Percentiles rank a stretch among this genome's conserved stretches.
Conservation (phyloP, 2,329 filamentous ascomycete species). For the Ophiostoma sp. region DNA sequence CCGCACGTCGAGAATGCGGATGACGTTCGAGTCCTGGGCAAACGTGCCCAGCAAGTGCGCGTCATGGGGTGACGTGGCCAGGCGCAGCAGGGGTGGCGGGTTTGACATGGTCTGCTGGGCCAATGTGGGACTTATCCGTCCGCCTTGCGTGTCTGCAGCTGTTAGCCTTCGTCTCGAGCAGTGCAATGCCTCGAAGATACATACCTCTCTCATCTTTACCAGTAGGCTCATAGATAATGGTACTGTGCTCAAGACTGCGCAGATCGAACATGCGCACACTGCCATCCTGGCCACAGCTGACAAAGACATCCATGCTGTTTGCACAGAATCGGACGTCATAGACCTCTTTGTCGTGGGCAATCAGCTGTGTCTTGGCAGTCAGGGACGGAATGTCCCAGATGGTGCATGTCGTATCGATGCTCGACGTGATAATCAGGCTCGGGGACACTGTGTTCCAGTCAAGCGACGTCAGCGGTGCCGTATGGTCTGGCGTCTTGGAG, state of each 20-base stretch:
- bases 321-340: slow-evolving; percentile 98
- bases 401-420: slow-evolving; percentile 97
- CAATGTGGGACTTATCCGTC: slow-evolving; percentile 66
- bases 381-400: slow-evolving; percentile 99
- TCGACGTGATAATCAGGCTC: slow-evolving; percentile 95
- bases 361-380: slow-evolving; percentile 95
- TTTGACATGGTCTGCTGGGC: slow-evolving; percentile 72
- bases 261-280: slow-evolving; percentile 99
- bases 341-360: slow-evolving; percentile 98
- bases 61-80: slow-evolving; percentile 91
- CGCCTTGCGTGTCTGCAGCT: slow-evolving; percentile 48
- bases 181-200: slow-evolving; percentile 24
- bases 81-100: slow-evolving; percentile 69
- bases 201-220: slow-evolving; percentile 73
- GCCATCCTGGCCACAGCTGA: slow-evolving; percentile 93
- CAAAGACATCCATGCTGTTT: slow-evolving; percentile 96
- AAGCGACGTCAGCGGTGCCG: slow-evolving; percentile 87
- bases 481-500: slow-evolving; percentile 97
- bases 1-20: slow-evolving; percentile 91
- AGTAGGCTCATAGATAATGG: slow-evolving; percentile 96
- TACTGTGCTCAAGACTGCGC: slow-evolving; percentile 92
- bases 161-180: background rate
- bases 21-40: slow-evolving; percentile 83
- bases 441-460: slow-evolving; percentile 98
- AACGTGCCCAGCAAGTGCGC: slow-evolving; percentile 96